Conservation (phyloP, 2,329 filamentous ascomycete genomes). For the Colletotrichum incanum region DNA sequence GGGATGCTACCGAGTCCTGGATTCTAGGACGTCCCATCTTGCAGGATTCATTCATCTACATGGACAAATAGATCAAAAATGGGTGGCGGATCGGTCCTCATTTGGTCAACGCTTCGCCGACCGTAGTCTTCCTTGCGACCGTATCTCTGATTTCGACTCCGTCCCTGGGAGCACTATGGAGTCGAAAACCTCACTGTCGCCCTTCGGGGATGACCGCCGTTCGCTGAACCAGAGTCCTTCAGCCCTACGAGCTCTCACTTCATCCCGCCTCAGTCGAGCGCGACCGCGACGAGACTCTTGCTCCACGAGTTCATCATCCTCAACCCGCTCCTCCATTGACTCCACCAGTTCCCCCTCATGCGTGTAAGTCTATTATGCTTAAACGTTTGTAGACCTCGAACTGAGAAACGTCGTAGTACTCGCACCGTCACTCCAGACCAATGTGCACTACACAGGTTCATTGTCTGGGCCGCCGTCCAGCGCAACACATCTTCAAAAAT, state of each 20-base stretch:
- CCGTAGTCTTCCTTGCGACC: slow-evolving; percentile 19
- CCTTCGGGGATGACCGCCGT: slow-evolving; percentile 48
- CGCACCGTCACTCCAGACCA: slow-evolving; percentile 63
- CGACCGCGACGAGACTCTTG: slow-evolving; percentile 52
- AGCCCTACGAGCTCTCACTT: slow-evolving; percentile 53
- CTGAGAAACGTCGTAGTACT: slow-evolving; percentile 53
- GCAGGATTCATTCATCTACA: slow-evolving; percentile 28
- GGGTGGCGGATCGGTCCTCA: slow-evolving; percentile 32
- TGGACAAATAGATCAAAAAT: slow-evolving; percentile 41
- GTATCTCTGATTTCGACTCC: slow-evolving; percentile 7
- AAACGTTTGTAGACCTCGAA: slow-evolving; percentile 13
- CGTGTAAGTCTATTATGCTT: slow-evolving; percentile 51
- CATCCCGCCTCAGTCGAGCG: slow-evolving; percentile 51
- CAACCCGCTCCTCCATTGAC: slow-evolving; percentile 45
- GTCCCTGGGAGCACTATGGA: slow-evolving; percentile 47
- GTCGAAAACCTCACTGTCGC: slow-evolving; percentile 49
- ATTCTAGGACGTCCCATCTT: slow-evolving; percentile 38
- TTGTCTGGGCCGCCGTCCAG: slow-evolving; percentile 71
- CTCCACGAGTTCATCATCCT: slow-evolving; percentile 47
- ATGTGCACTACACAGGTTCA: slow-evolving; percentile 68
- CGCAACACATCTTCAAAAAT: slow-evolving; percentile 66
- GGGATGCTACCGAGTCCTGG: slow-evolving; percentile 36
- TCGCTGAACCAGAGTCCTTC: slow-evolving; percentile 48
- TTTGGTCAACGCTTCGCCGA: slow-evolving; percentile 30
- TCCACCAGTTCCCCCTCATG: slow-evolving; percentile 49